Evolutionary conservation across 257 asterid species (phyloP).

Genomic region (Solanum medicagineum): DNA sequence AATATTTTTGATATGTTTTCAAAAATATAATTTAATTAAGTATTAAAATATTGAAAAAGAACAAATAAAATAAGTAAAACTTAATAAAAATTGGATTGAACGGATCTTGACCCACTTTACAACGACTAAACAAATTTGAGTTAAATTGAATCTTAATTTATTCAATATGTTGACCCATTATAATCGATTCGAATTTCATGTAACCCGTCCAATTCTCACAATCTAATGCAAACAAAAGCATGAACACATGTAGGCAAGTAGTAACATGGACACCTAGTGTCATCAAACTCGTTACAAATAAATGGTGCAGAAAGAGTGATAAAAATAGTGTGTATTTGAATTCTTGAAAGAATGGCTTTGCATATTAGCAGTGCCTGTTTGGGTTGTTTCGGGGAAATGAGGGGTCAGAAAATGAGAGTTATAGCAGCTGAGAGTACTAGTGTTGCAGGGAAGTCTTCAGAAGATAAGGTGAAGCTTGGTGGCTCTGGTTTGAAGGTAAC

Average conservation of each 20-base stretch:
- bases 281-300: not conserved
- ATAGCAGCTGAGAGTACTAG: conserved; percentile 24
- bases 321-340: not conserved
- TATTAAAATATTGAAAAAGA: too few relatives aligned
- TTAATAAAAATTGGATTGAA: too few relatives aligned
- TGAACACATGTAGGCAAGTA: too few relatives aligned
- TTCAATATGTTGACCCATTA: too few relatives aligned
- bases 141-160: rapidly evolving
- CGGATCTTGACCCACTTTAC: too few relatives aligned
- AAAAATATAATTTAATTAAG: too few relatives aligned
- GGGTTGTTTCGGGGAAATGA: conserved; percentile 26
- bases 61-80: too few relatives aligned
- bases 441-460: conserved; percentile 24
- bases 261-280: not conserved
- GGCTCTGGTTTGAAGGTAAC: conserved; percentile 73
- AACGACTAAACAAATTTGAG: too few relatives aligned
- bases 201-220: too few relatives aligned
- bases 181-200: too few relatives aligned
- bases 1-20: too few relatives aligned
- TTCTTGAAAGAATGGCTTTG: conserved; percentile 31
- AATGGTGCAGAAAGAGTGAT: not conserved
- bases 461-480: conserved; percentile 56
- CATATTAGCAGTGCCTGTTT: conserved; percentile 46
- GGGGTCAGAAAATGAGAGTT: conserved; percentile 26
- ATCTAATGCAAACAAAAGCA: too few relatives aligned